Evolutionary conservation across 805 yeast genomes (phyloP).

Genomic region (Metschnikowia proteae): DNA sequence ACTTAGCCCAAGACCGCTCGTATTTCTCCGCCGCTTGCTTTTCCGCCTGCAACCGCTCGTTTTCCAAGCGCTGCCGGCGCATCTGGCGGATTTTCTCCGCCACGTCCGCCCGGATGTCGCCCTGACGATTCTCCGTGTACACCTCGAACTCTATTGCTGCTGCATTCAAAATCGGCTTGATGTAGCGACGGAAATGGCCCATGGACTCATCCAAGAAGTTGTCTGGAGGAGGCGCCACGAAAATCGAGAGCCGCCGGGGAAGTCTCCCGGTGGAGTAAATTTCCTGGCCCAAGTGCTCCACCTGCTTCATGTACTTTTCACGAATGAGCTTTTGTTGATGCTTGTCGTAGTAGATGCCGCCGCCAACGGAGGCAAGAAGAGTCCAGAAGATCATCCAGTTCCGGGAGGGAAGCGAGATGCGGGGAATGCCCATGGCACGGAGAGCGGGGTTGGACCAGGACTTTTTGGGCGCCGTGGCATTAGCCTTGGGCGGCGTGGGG

Average conservation of each 20-base stretch:
- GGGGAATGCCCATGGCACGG: slow-evolving; percentile 77
- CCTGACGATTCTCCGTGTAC: slow-evolving; percentile 76
- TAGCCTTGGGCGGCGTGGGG: not conserved
- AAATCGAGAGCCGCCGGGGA: slow-evolving; percentile 77
- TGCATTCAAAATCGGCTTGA: slow-evolving; percentile 82
- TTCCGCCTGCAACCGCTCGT: slow-evolving; percentile 6
- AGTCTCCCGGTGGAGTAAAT: slow-evolving; percentile 43
- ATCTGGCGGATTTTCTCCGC: slow-evolving; percentile 76
- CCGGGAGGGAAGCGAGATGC: slow-evolving; percentile 75
- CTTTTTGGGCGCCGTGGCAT: slow-evolving; percentile 24
- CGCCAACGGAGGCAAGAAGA: slow-evolving; percentile 58
- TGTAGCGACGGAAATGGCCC: slow-evolving; percentile 68
- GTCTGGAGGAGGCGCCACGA: slow-evolving; percentile 95
- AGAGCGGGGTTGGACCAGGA: slow-evolving; percentile 75
- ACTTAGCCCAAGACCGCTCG: slow-evolving; percentile 28
- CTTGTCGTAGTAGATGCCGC: slow-evolving; percentile 80
- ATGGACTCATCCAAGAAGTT: slow-evolving; percentile 76
- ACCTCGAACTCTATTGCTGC: slow-evolving; percentile 83
- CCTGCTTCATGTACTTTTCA: slow-evolving; percentile 58
- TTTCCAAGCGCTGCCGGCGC: slow-evolving; percentile 42
- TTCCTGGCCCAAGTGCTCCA: slow-evolving; percentile 48
- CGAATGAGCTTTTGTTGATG: slow-evolving; percentile 65
- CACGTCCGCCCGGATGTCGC: slow-evolving; percentile 76
- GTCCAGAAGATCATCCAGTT: slow-evolving; percentile 92
- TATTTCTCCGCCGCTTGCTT: slow-evolving; percentile 10